A percentile compares a stretch with the other conserved stretches of the same genome.
These are phyloP conservation scores for Claviceps citrina DNA, from an alignment of 2,329 filamentous ascomycete species.

Conservation along the genomic window DNA sequence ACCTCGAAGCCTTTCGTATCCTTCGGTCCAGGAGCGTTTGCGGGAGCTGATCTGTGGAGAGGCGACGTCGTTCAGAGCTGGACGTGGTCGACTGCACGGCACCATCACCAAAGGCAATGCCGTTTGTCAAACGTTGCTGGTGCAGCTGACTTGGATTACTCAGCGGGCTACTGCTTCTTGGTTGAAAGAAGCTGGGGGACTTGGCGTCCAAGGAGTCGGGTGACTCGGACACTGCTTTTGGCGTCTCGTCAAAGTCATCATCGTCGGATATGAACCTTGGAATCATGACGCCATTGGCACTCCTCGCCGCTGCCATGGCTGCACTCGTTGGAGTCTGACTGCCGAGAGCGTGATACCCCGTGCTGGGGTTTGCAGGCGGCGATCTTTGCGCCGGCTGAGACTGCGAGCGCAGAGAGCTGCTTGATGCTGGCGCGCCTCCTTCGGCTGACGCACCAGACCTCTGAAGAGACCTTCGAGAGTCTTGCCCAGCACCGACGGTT, in stretches of 20 bases:
- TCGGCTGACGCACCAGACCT: constrained; percentile 37
- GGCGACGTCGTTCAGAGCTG: constrained; percentile 26
- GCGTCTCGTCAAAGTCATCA: constrained; percentile 30
- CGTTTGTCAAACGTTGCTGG: constrained; percentile 19
- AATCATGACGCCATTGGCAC: constrained; percentile 34
- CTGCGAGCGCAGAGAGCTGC: constrained; percentile 45
- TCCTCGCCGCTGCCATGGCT: constrained; percentile 21
- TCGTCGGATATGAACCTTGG: constrained; percentile 44
- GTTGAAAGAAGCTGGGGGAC: constrained; percentile 13
- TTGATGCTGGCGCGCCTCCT: constrained; percentile 29
- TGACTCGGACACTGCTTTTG: constrained; percentile 26
- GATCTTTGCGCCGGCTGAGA: constrained; percentile 47
- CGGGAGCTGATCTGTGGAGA: constrained; percentile 39
- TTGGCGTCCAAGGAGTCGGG: constrained; percentile 33
- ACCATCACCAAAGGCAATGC: constrained; percentile 34
- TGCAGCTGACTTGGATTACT: constrained; percentile 10
- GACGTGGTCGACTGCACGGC: constrained; percentile 18
- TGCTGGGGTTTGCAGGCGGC: constrained; percentile 14
- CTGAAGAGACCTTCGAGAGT: constrained; percentile 43
- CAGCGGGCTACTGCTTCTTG: constrained; percentile 15
- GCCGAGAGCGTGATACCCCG: constrained; percentile 12
- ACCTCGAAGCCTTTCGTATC: constrained; percentile 38
- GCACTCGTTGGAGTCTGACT: constrained; percentile 23
- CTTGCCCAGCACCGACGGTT: constrained; percentile 26
- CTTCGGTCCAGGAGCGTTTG: constrained; percentile 38